phyloP scores from a whole-genome alignment of 306 rosid species.

The Carpinus viminea region DNA sequence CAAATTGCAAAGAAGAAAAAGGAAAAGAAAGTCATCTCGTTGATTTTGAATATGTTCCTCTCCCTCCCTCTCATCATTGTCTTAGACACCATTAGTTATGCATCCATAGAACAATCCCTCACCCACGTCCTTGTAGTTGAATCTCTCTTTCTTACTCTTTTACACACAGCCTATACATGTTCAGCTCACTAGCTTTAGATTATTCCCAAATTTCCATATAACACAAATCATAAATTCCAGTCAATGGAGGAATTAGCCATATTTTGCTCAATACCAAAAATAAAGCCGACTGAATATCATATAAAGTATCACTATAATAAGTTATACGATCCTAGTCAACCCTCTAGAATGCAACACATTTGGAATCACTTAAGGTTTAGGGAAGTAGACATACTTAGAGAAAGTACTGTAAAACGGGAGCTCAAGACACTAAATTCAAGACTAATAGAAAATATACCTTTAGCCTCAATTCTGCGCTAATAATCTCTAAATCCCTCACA shows the following conservation, averaged over 20 bases:
- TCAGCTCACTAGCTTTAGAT: background rate
- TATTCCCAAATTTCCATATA: background rate
- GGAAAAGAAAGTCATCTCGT: background rate
- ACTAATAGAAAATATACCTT: constrained; percentile 52
- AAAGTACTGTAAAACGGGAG: background rate
- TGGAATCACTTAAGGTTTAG: background rate
- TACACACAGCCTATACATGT: background rate
- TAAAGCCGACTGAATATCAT: background rate
- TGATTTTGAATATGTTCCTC: background rate
- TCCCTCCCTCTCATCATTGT: background rate
- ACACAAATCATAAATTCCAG: background rate
- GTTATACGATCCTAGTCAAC: background rate
- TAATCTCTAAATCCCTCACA: constrained; percentile 91
- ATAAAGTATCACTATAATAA: background rate
- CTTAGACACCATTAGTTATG: background rate
- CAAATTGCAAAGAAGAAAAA: background rate
- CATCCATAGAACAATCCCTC: background rate
- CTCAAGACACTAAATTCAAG: background rate
- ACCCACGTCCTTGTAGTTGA: background rate
- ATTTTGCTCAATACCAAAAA: background rate
- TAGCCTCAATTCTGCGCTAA: constrained; percentile 78
- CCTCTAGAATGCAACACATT: background rate
- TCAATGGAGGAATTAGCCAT: background rate
- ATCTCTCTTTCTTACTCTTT: background rate
- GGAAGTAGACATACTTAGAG: background rate